phyloP scores from a whole-genome alignment of 2,329 filamentous ascomycete genomes.

The Verticillium albo-atrum region DNA sequence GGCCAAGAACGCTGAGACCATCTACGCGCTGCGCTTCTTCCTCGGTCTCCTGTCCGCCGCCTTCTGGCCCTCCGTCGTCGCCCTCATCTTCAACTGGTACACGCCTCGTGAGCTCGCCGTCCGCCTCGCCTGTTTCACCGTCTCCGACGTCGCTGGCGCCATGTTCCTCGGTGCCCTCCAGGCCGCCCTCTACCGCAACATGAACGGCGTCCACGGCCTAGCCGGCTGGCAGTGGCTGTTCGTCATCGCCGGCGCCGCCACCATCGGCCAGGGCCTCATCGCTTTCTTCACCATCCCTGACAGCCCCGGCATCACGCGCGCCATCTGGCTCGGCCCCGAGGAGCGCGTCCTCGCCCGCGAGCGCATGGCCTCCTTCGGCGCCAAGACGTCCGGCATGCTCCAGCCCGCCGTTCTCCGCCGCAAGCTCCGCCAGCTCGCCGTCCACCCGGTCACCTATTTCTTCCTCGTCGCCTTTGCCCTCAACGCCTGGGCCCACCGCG shows the following conservation, averaged over 20 bases:
- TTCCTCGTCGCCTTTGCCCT: constrained; percentile 23
- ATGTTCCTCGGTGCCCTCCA: constrained; percentile 41
- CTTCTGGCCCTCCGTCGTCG: constrained; percentile 25
- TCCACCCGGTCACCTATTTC: constrained; percentile 25
- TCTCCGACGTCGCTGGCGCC: constrained; percentile 35
- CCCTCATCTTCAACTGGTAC: constrained; percentile 45
- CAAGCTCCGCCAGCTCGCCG: constrained; percentile 20
- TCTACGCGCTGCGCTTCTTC: constrained; percentile 30
- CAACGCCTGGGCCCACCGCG: constrained; percentile 22
- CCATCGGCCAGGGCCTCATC: constrained; percentile 33
- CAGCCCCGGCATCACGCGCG: constrained; percentile 22
- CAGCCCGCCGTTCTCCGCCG: constrained; percentile 15
- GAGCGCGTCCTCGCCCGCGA: constrained; percentile 20
- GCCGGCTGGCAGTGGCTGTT: constrained; percentile 43
- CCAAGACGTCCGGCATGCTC: constrained; percentile 22
- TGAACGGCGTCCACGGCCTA: constrained; percentile 34
- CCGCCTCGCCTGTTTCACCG: constrained; percentile 37
- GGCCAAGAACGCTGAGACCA: constrained; percentile 21
- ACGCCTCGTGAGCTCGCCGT: constrained; percentile 34
- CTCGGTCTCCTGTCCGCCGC: constrained; percentile 27
- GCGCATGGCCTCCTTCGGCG: constrained; percentile 21
- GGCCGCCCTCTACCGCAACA: constrained; percentile 33
- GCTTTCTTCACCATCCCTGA: constrained; percentile 33
- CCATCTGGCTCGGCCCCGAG: constrained; percentile 20
- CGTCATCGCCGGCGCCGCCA: constrained; percentile 37